Conservation (phyloP, 2,329 filamentous ascomycete species). For the Colletotrichum aenigma region DNA sequence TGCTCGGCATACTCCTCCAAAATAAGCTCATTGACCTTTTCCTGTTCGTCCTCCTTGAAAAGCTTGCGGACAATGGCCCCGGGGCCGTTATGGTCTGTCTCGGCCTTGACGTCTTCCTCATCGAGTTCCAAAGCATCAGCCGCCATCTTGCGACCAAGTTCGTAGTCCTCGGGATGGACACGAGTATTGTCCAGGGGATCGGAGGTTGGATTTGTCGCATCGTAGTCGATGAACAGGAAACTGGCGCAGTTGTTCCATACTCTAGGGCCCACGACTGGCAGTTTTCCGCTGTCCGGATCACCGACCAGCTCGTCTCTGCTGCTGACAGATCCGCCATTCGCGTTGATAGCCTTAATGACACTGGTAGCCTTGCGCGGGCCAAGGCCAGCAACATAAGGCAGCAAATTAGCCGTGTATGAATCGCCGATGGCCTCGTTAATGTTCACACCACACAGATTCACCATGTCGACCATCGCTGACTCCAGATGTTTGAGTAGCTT, state of each 20-base stretch:
- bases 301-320: constrained; percentile 89
- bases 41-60: constrained; percentile 92
- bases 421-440: constrained; percentile 90
- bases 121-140: constrained; percentile 95
- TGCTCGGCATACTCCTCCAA: constrained; percentile 97
- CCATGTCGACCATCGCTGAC: constrained; percentile 97
- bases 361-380: constrained; percentile 90
- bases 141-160: constrained; percentile 97
- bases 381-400: constrained; percentile 90
- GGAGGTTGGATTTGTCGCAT: constrained; percentile 78
- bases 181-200: constrained; percentile 97
- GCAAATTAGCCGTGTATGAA: constrained; percentile 80
- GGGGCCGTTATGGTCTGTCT: constrained; percentile 86
- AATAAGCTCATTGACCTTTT: constrained; percentile 94
- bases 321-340: constrained; percentile 84
- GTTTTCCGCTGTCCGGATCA: constrained; percentile 78
- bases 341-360: constrained; percentile 77
- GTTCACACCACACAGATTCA: constrained; percentile 94
- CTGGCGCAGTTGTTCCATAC: constrained; percentile 98
- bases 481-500: constrained; percentile 87
- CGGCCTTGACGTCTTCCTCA: constrained; percentile 96
- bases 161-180: constrained; percentile 98
- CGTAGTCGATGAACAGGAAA: constrained; percentile 90
- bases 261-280: constrained; percentile 82
- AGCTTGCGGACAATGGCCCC: constrained; percentile 93